A percentile compares a stretch with the other conserved stretches of the same genome.
Evolutionary conservation across 495 filamentous ascomycete species (phyloP).

Genomic region (Tuber magnatum): DNA sequence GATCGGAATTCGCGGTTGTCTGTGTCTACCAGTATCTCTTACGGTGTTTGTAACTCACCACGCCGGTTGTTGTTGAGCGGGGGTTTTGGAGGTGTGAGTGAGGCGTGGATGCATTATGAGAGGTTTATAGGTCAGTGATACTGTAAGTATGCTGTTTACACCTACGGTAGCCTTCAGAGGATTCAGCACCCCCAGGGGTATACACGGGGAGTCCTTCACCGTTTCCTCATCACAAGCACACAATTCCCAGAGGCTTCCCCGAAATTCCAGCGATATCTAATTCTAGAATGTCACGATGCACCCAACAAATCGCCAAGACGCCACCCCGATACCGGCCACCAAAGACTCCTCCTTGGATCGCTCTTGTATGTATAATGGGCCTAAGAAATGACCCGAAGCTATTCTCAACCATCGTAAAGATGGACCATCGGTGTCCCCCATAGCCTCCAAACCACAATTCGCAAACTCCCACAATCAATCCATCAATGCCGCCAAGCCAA

Average conservation of each 20-base stretch:
- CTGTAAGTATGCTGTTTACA: too few relatives aligned
- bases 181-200: not conserved
- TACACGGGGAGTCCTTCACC: not conserved
- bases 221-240: not conserved
- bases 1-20: too few relatives aligned
- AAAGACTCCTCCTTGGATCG: not conserved
- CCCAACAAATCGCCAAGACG: not conserved
- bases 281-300: not conserved
- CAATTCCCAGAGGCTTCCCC: not conserved
- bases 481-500: not conserved
- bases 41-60: too few relatives aligned
- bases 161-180: too few relatives aligned
- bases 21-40: too few relatives aligned
- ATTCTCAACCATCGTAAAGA: not conserved
- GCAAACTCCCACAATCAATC: not conserved
- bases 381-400: not conserved
- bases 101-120: too few relatives aligned
- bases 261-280: not conserved
- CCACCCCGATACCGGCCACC: not conserved
- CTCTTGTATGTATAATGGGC: not conserved
- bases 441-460: not conserved
- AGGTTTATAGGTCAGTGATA: too few relatives aligned
- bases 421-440: not conserved
- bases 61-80: too few relatives aligned
- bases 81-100: too few relatives aligned